Evolutionary conservation across 768 basidiomycete genomes (phyloP), one percentile per base, ranked within the genome.

Genomic region (Boletales sp.): DNA sequence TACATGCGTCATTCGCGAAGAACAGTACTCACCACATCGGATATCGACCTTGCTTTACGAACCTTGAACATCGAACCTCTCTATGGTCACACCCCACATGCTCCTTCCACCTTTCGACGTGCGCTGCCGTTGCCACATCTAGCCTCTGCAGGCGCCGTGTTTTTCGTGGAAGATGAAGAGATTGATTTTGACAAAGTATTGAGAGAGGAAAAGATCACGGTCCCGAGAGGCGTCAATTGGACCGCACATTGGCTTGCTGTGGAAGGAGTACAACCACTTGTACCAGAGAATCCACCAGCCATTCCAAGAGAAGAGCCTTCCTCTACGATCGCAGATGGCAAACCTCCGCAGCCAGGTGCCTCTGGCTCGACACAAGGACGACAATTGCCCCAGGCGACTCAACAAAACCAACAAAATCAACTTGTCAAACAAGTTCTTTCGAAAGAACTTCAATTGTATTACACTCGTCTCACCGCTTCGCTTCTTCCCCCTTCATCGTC

Each of bases 161-260:
- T 92, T 71, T 93, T 92, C 60, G 83, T 95, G 15, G 92, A 97
- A 52, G 97, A 99, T 64, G 94, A 97, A 58, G 97, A 98, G 69
- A 87, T 99, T 42, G 97, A 98, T 69, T 93, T 99, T 60, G 90
- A 94, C 63, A 90, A 85, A 46, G 84, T 94, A 10, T 70, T 97
- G 37, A 81, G 89, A 47, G 89, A 91, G 60, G 90, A 92, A 66
- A 87, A 93, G 67, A 84, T 93, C 32, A 74, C 79, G 2, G 70
- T 94, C 8, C 90, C 92, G 0, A 84, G 86, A 58, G 86, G 85
- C 37, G 84, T 90, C 48, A 83, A 77, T 57, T 94, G 90, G 86
- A 87, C 85, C 0, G 94, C 97, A 2, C 97, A 99, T 65, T 99
- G 97, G 97, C 78, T 99, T 30, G 94, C 94, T 1, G 93, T 99